Evolutionary conservation across 495 filamentous ascomycete genomes (phyloP).

Genomic region (Alectoria sarmentosa): DNA sequence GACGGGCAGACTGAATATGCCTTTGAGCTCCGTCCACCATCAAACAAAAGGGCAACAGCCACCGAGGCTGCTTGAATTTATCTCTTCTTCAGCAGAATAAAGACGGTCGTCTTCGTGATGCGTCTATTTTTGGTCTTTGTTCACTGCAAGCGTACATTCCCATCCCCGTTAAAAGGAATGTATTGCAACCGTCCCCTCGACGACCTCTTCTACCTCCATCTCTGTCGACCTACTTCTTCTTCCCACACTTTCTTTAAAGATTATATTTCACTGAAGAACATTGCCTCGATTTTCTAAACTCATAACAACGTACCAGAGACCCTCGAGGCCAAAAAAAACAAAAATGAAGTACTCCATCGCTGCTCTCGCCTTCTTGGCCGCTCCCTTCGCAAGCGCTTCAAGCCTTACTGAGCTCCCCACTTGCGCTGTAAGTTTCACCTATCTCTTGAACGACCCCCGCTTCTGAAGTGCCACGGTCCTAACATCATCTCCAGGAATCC

Average conservation of each 20-base stretch:
- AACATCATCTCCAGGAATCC: constrained; percentile 4
- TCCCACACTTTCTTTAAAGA: constrained; percentile 5
- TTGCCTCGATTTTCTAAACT: background rate
- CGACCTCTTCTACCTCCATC: background rate
- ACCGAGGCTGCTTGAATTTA: background rate
- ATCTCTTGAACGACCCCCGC: background rate
- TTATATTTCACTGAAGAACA: background rate
- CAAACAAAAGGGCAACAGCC: background rate
- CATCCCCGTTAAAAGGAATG: constrained; percentile 10
- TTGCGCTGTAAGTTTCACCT: constrained; percentile 19
- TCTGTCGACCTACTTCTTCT: background rate
- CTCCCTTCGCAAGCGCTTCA: constrained; percentile 4
- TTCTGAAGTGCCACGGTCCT: background rate
- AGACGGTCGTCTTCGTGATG: background rate
- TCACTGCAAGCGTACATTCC: constrained; percentile 22
- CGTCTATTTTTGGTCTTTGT: constrained; percentile 15
- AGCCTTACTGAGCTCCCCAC: constrained; percentile 13
- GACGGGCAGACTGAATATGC: background rate
- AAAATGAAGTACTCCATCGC: constrained; percentile 12
- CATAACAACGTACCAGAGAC: background rate
- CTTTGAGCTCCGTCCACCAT: constrained; percentile 3
- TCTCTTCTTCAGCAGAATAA: background rate
- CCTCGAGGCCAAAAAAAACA: background rate
- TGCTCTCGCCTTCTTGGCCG: constrained; percentile 1
- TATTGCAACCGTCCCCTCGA: background rate